Percentiles rank a stretch among this genome's conserved stretches.
phyloP scores from a whole-genome alignment of 108 stramenopile genomes.

The Conticribra weissflogii region DNA sequence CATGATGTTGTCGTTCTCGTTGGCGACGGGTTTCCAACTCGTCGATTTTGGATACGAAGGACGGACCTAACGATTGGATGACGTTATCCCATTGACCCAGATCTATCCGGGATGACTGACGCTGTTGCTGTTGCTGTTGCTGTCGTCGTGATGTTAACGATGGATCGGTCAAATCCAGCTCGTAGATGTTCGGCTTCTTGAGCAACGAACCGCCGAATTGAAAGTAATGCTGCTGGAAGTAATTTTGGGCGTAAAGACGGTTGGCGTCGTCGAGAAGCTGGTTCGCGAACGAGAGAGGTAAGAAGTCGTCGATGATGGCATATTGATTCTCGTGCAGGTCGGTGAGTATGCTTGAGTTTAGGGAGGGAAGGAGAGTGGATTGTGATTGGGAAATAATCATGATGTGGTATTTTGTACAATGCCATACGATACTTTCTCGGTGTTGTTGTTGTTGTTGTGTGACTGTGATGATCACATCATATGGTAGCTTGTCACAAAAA shows the following conservation, averaged over 20 bases:
- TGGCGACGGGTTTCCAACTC: conserved; percentile 20
- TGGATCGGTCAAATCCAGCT: conserved; percentile 27
- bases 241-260: conserved; percentile 6
- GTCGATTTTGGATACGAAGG: conserved; percentile 24
- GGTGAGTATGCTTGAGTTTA: conserved; percentile 9
- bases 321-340: conserved; percentile 14
- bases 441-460: background rate
- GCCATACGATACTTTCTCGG: too few species aligned
- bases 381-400: background rate
- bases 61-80: conserved; percentile 19
- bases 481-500: too few species aligned
- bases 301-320: conserved; percentile 28
- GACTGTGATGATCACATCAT: too few species aligned
- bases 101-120: too few species aligned
- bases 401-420: too few species aligned
- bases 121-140: too few species aligned
- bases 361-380: background rate
- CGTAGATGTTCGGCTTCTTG: conserved; percentile 39
- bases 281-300: conserved; percentile 10
- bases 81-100: conserved; percentile 30
- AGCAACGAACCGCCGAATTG: conserved; percentile 21
- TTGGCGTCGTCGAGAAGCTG: conserved; percentile 26
- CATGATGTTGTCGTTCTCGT: background rate
- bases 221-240: conserved; percentile 37
- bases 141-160: too few species aligned